phyloP scores from a whole-genome alignment of 257 asterid species.

The Solanum acaule region DNA sequence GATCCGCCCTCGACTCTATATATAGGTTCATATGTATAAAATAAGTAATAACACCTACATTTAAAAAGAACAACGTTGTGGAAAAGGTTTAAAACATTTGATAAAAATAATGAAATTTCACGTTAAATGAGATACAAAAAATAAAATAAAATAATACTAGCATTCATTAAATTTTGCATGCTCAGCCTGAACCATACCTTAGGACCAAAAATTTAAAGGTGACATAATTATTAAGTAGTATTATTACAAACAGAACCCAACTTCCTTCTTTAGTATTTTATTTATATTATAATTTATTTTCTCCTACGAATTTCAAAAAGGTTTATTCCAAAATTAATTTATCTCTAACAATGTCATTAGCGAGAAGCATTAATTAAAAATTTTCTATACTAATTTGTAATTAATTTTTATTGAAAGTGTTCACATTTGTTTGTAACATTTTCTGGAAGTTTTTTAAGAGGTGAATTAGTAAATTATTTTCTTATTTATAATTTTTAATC shows the following conservation, averaged over 20 bases:
- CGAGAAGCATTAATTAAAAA: background rate
- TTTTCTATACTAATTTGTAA: too few relatives aligned
- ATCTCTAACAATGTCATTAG: background rate
- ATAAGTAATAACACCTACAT: background rate
- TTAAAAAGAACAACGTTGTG: background rate
- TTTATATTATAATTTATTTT: background rate
- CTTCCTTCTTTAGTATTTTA: background rate
- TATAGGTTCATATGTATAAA: background rate
- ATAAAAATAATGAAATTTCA: background rate
- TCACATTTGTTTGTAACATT: too few relatives aligned
- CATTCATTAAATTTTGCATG: background rate
- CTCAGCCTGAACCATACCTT: background rate
- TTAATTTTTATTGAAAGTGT: too few relatives aligned
- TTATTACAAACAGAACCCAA: background rate
- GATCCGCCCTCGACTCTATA: background rate
- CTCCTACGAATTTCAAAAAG: background rate
- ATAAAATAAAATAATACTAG: background rate
- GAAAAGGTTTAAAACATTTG: background rate
- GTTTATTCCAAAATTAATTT: background rate
- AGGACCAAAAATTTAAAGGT: background rate
- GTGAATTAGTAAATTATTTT: background rate
- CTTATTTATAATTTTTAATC: background rate
- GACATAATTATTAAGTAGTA: background rate
- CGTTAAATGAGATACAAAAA: background rate
- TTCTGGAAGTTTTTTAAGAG: too few relatives aligned